Base-by-base conservation (phyloP, 2,329 filamentous ascomycete species). In the Pseudogymnoascus sp. region DNA sequence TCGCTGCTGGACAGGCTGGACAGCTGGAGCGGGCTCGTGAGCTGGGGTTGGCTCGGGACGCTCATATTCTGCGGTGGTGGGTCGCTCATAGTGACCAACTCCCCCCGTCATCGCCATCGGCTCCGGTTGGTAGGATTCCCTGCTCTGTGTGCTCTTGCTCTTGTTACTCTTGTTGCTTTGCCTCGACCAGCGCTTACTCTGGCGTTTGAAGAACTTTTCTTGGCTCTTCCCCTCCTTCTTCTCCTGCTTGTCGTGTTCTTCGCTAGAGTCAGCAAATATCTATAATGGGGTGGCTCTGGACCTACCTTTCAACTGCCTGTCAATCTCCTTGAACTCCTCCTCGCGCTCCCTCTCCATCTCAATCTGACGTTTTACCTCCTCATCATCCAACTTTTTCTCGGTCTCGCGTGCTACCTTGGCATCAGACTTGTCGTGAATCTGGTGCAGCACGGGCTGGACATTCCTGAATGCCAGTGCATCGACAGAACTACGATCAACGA, bases 391-490 rank as follows among this genome's bases (percentile, higher is more conserved):
- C 41, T 81, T 80, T 9, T 82, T 73, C 65, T 86, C 82, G 54
- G 85, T 78, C 63, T 88, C 81, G 62, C 86, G 81, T 57, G 87
- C 89, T 38, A 83, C 79, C 70, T 91, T 86, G 64, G 80, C 79
- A 69, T 91, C 88, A 0, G 89, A 89, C 70, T 86, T 89, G 59
- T 89, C 86, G 60, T 87, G 86, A 64, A 97, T 94, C 65, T 95
- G 89, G 66, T 96, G 87, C 5, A 97, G 73, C 0, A 94, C 85
- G 4, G 92, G 92, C 71, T 93, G 89, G 14, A 97, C 82, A 66
- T 87, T 85, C 50, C 81, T 84, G 11, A 84, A 81, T 2, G 92
- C 92, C 66, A 96, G 89, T 5, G 84, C 84, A 65, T 97, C 85
- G 14, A 97, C 84, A 57, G 91, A 89, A 4, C 84, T 79, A 67